Evolutionary conservation across 1,284 basidiomycete genomes (phyloP).

Genomic region (Pseudomicrostroma phylloplanum): DNA sequence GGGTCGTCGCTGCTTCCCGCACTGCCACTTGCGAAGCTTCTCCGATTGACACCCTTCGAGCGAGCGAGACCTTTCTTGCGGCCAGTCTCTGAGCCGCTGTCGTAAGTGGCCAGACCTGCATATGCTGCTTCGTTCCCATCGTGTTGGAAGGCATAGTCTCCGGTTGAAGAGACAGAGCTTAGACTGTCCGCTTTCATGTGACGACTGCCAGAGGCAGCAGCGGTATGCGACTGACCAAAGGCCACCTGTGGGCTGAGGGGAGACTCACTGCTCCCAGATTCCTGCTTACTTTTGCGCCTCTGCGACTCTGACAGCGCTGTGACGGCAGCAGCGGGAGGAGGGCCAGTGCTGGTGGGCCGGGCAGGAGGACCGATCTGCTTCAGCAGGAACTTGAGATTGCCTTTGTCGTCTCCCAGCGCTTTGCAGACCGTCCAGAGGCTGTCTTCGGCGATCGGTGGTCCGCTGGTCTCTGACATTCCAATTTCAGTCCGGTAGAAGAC

Average conservation of each 20-base stretch:
- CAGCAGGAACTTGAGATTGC: constrained; percentile 47
- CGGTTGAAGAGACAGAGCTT: constrained; percentile 34
- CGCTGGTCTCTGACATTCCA: constrained; percentile 32
- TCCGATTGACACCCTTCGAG: background rate
- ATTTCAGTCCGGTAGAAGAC: constrained; percentile 46
- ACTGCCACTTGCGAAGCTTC: constrained; percentile 3
- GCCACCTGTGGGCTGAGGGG: too few species aligned
- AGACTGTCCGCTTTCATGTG: constrained; percentile 26
- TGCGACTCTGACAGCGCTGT: constrained; percentile 15
- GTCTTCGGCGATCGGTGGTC: constrained; percentile 44
- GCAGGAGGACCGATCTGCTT: constrained; percentile 27
- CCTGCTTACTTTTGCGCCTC: constrained; percentile 9
- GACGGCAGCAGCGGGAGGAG: constrained; percentile 22
- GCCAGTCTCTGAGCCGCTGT: constrained; percentile 14
- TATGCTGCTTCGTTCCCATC: constrained; percentile 8
- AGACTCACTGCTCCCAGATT: constrained; percentile 12
- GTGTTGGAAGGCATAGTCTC: constrained; percentile 17
- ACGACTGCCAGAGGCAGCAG: background rate
- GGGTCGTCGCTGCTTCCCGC: background rate
- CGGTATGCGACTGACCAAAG: too few species aligned
- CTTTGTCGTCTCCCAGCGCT: constrained; percentile 46
- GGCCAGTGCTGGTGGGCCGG: constrained; percentile 25
- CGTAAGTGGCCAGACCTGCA: constrained; percentile 7
- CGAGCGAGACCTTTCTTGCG: background rate
- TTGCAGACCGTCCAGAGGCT: constrained; percentile 43